Base-by-base conservation (phyloP, 1,284 basidiomycete genomes). In the Papiliotrema flavescens region DNA sequence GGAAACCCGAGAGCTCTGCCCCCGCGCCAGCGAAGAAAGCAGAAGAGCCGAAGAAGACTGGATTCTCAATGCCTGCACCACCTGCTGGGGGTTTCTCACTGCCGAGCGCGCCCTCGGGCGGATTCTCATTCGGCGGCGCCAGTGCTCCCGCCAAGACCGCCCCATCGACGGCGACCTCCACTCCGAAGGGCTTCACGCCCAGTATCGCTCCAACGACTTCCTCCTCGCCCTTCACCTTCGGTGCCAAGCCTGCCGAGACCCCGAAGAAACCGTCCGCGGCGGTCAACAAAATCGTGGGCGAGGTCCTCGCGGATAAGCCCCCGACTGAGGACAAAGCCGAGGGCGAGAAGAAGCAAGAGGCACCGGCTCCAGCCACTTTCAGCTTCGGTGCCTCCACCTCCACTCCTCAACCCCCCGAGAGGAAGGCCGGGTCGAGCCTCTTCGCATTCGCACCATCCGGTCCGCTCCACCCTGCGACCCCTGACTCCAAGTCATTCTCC, bases 11-110 rank as follows among this genome's bases (percentile, higher is more conserved):
- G 35, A 50, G 36, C 17, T 46, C 44, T 6, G 40, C 32, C 8
- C 23, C 49, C 3, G n/a, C 50, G 9, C 35, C 62, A 28, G 60
- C 67, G 36, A 76, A 74, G 26, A 17, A 22, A 13, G 42, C 19
- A 15, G 49, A 32, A 14, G 22, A 20, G 39, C 32, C 49, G 46
- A 34, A 57, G 45, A 26, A 67, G 26, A 28, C 67, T 28, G 20
- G 62, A 43, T 56, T 75, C 34, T 41, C 70, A 13, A 79, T 82
- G 78, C 80, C 83, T 22, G 76, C 79, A 19, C 39, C 50, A 22
- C 49, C 49, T 7, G 56, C 53, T n/a, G 58, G 57, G 4, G 24
- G 47, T 8, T 54, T 59, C 36, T 40, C 56, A 15, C 51, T 53
- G 24, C 47, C 54, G 22, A 44, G 60, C 19, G 42, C 28, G 20